Conservation (phyloP, 1,284 basidiomycete genomes). For the Puccinia triticina region DNA sequence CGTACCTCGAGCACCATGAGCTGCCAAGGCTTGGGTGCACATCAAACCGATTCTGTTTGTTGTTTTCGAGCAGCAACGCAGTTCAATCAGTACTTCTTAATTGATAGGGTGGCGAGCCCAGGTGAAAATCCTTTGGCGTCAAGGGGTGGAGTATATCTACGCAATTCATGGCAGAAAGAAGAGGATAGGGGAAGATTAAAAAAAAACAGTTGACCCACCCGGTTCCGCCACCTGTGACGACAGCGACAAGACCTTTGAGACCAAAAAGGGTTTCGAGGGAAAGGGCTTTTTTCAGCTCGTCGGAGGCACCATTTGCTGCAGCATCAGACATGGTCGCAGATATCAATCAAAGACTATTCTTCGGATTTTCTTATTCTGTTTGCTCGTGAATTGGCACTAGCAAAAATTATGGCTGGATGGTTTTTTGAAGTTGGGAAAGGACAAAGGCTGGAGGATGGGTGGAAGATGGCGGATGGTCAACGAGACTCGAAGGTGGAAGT, state of each 20-base stretch:
- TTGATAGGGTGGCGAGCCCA: not conserved
- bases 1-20: constrained; percentile 47
- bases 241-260: constrained; percentile 40
- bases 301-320: constrained; percentile 27
- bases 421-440: not conserved
- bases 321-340: constrained; percentile 36
- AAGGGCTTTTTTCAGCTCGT: constrained; percentile 48
- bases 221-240: constrained; percentile 51
- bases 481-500: not conserved
- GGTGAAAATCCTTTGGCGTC: too few species aligned
- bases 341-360: not conserved
- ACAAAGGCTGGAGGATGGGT: not conserved
- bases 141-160: not conserved
- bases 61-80: not conserved
- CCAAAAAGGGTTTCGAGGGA: constrained; percentile 47
- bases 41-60: constrained; percentile 45
- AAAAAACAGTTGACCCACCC: constrained; percentile 28
- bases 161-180: not conserved
- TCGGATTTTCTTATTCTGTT: not conserved
- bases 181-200: not conserved
- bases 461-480: not conserved
- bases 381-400: not conserved
- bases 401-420: too few species aligned
- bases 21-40: constrained; percentile 48
- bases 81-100: not conserved